These are phyloP conservation scores for Calonectria naviculata DNA, from an alignment of 2,329 filamentous ascomycete genomes.

Conservation along the genomic window DNA sequence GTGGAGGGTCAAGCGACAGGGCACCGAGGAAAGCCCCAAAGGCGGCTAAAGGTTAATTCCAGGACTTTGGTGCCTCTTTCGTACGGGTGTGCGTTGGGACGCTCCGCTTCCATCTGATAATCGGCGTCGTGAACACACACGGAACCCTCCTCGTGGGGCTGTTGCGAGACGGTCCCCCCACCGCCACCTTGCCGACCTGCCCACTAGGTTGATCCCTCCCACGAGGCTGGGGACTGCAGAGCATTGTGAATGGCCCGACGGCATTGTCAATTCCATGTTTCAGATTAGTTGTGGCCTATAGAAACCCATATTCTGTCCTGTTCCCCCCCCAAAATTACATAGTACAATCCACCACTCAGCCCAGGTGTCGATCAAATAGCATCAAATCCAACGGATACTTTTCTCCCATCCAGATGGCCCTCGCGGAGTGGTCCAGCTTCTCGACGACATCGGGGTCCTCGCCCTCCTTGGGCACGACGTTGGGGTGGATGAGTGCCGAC, in stretches of 20 bases:
- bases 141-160: background rate
- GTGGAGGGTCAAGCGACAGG: background rate
- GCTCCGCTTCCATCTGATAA: background rate
- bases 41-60: slow-evolving; percentile 7
- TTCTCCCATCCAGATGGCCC: slow-evolving; percentile 81
- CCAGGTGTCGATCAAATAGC: slow-evolving; percentile 27
- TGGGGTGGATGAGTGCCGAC: slow-evolving; percentile 84
- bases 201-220: background rate
- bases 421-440: slow-evolving; percentile 70
- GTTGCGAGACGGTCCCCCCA: background rate
- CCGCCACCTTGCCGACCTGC: background rate
- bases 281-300: background rate
- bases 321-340: background rate
- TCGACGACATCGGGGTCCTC: slow-evolving; percentile 44
- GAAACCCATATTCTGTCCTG: background rate
- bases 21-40: background rate
- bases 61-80: background rate
- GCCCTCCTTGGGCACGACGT: slow-evolving; percentile 67
- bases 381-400: slow-evolving; percentile 66
- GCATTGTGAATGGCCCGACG: background rate
- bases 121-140: background rate
- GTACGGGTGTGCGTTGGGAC: background rate
- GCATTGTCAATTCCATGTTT: background rate
- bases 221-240: background rate
- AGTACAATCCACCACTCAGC: background rate